Evolutionary conservation across 176 grass and related monocot species (phyloP), one percentile per base, ranked within the genome.

Genomic region (Phoenix dactylifera): DNA sequence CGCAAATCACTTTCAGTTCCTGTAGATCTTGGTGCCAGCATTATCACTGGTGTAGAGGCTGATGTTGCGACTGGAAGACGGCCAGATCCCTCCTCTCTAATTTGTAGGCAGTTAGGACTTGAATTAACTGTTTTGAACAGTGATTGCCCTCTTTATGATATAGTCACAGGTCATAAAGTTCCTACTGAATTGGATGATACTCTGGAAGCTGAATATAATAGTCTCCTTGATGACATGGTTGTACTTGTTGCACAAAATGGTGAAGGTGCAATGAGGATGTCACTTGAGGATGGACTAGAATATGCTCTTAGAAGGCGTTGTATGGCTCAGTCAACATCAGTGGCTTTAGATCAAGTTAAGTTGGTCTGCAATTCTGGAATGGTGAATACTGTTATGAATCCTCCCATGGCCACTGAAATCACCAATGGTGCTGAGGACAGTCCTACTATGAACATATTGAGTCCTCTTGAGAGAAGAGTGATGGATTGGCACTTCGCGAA

Each of bases 401-500:
- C 24, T 67, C 76, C 82, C 18, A 25, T 68, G 71, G 63, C 64
- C 77, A 76, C 81, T 59, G 82, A 74, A 44, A 70, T 70, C 4
- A 66, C 55, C 56, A 22, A 51, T 76, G 63, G 20, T 20, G 20
- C 51, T 56, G 74, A 61, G 22, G 57, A 74, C 50, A 77, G 74
- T 35, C 16, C 16, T 68, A 73, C 76, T 57, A 67, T 49, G 32
- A 85, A 88, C 54, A 67, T 83, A 55, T 74, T 98, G 52, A 89
- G 66, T 55, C 88, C 93, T 66, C 65, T 98, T 16, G 93, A 98
- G 75, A 80, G 93, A 78, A 79, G 93, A 70, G 76, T 98, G 61
- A 89, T 98, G 93, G 82, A 98, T 64, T 98, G 93, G 93, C 93
- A 98, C 80, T 98, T 92, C 35, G 93, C 93, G 60, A 88, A 98